phyloP scores from a whole-genome alignment of 2,329 filamentous ascomycete species.

The Fusarium sororula region DNA sequence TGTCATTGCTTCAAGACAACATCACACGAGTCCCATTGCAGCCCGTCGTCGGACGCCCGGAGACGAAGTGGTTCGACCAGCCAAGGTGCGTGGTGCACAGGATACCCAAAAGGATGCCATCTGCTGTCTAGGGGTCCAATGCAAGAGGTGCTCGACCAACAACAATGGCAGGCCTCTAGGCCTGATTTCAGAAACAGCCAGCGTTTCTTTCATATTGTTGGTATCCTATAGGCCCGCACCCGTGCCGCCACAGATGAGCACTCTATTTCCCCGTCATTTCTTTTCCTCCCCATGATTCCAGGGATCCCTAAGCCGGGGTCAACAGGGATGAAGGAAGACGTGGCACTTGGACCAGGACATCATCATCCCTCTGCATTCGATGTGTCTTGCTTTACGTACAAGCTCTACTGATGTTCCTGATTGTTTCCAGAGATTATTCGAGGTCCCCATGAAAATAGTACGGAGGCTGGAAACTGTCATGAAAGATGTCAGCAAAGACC shows the following conservation, averaged over 20 bases:
- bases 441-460: background rate
- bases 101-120: background rate
- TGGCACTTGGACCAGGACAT: conserved; percentile 9
- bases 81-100: background rate
- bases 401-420: background rate
- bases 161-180: background rate
- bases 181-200: conserved; percentile 8
- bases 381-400: conserved; percentile 25
- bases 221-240: background rate
- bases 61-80: conserved; percentile 15
- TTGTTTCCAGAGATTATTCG: background rate
- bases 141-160: conserved; percentile 5
- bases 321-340: conserved; percentile 20
- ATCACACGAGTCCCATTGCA: background rate
- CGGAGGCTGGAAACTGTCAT: background rate
- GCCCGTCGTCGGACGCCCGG: conserved; percentile 22
- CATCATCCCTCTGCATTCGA: background rate
- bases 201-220: conserved; percentile 11
- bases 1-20: background rate
- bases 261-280: conserved; percentile 20
- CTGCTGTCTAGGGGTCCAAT: conserved; percentile 1
- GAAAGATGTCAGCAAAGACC: background rate
- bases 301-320: background rate
- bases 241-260: conserved; percentile 3
- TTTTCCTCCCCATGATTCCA: conserved; percentile 2